phyloP scores from a whole-genome alignment of 2,329 filamentous ascomycete genomes.

The Fusarium sp. region DNA sequence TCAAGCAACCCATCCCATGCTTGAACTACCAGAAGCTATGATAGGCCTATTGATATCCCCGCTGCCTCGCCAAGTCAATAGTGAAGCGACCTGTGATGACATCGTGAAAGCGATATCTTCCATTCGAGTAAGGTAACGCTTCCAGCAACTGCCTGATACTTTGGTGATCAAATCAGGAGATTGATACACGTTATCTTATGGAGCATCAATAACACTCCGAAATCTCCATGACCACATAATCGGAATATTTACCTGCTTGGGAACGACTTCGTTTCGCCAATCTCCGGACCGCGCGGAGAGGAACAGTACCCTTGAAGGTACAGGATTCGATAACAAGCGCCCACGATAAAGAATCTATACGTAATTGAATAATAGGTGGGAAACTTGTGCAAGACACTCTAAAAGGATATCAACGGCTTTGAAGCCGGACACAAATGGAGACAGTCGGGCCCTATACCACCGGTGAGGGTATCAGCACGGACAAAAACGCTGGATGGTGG shows the following conservation, averaged over 20 bases:
- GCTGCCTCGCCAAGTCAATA: not conserved
- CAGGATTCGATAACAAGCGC: not conserved
- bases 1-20: conserved; percentile 1
- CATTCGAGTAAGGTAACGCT: conserved; percentile 10
- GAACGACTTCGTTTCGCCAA: conserved; percentile 5
- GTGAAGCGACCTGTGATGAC: not conserved
- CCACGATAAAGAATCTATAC: conserved; percentile 12
- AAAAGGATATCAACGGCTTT: conserved; percentile 38
- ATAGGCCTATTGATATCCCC: not conserved
- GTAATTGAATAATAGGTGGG: conserved; percentile 16
- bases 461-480: conserved; percentile 18
- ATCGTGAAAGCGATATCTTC: not conserved
- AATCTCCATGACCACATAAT: not conserved
- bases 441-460: conserved; percentile 11
- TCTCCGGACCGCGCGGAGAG: not conserved
- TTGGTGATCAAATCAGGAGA: conserved; percentile 2
- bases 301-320: not conserved
- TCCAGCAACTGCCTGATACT: not conserved
- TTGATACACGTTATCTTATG: not conserved
- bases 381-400: not conserved
- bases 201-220: not conserved
- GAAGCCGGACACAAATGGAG: conserved; percentile 11
- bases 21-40: not conserved
- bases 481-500: not conserved
- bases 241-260: not conserved